Evolutionary conservation across 2,329 filamentous ascomycete genomes (phyloP), one percentile per base, ranked within the genome.

Genomic region (Clarireedia monteithiana): DNA sequence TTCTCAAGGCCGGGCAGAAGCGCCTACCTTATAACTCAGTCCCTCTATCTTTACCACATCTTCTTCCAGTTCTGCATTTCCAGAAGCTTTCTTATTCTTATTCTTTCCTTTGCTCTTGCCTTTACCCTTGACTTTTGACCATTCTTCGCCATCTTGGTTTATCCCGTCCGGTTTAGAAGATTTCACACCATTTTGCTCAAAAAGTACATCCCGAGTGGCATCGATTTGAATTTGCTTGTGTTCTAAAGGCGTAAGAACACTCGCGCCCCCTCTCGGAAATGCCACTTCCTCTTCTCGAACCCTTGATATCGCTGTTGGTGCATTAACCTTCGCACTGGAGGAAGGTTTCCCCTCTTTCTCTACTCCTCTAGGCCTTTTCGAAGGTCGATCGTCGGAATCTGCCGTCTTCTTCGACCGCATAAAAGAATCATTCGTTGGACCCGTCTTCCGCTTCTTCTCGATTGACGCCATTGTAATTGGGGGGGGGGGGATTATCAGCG

Each of bases 181-280:
- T 56, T 78, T 77, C 50, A 75, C 73, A 48, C 81, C 82, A 63
- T 86, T 80, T 65, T 95, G 86, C 72, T 97, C 94, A 69, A 92
- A 94, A 40, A 95, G 76, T 42, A 91, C 94, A 76, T 99, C 94
- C 65, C 87, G 85, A 68, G 88, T 94, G 47, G 94, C 94, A 72
- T 97, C 88, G 57, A 95, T 86, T 66, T 94, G 87, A 60, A 99
- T 97, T 72, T 97, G 90, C 74, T 96, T 96, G 69, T 95, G 88
- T 71, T 99, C 94, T 51, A 99, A 77, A 20, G 94, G 91, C 2
- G 94, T 96, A 69, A 99, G 75, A 52, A 96, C 79, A 68, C 89
- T 95, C 53, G 84, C 92, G 45, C 94, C 95, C 55, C 94, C 94
- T 78, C 94, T 84, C 63, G 94, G 92, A 67, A 99, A 99, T 46